Evolutionary conservation across 768 basidiomycete species (phyloP), one percentile per base, ranked within the genome.

Genomic region (Lentinula edodes): DNA sequence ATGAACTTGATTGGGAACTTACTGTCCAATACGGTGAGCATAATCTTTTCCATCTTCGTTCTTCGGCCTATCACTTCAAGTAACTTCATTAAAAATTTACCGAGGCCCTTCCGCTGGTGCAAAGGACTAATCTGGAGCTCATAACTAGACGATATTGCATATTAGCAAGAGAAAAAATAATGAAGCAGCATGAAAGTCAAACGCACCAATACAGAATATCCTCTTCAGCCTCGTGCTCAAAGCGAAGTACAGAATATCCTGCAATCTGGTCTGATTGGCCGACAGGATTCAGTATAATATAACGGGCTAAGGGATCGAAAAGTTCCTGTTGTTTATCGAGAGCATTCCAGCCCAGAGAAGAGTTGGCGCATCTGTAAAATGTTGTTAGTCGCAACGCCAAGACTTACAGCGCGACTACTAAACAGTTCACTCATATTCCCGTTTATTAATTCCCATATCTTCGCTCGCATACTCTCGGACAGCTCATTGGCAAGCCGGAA

Each of bases 11-110:
- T 23, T 57, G 64, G 28, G 12, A 4, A 61, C 72, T n/a, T 38
- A 91, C 91, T 78, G 80, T 85, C 87, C 65, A 93, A 80, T 1
- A 85, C 89, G 0, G 92, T 94, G 15, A 94, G 79, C 78, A 88
- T 82, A 32, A 90, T 71, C 68, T 88, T 91, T 42, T 83, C 73
- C 87, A 93, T 89, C 2, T 68, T 62, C 74, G 79, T 89, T 43
- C 66, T 69, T 13, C 66, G 67, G 6, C 82, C 86, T 15, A 93
- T 80, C 7, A 72, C 72, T 20, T 72, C 72, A 18, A 93, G 71
- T 20, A 73, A 71, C 2, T 76, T 71, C 69, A 87, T 76, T 53
- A 93, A 69, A 20, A 70, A 66, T 61, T 72, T 81, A 0, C 91
- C 92, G 0, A 90, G 70, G 2, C 91, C 90, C 32, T 69, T 70